Evolutionary conservation across 441 rosid species (phyloP), one percentile per base, ranked within the genome.

Genomic region (Cnidoscolus chayamansa): DNA sequence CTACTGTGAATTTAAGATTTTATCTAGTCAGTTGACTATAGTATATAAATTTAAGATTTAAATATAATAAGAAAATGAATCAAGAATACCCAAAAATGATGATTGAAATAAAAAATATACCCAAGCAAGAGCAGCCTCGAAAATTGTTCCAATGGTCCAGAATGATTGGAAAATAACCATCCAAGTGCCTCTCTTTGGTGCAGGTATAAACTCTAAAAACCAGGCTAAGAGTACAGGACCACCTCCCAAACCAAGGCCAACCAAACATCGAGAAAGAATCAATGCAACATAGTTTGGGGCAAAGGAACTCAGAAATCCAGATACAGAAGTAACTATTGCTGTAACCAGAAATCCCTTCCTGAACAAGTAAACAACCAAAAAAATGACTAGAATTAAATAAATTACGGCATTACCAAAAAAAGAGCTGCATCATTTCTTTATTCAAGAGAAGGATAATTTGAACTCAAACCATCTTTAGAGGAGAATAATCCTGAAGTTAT

Each of bases 201-300:
- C 91, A 71, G 98, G 99, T 70, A 94, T 85, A 82, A 94, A 92
- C 84, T 94, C 99, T 72, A 94, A 81, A 84, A 85, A 92, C 99
- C 98, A 94, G 13, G 99, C 84, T 19, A 81, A 82, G 50, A 94
- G 94, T 57, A 94, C 99, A 65, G 93, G 99, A 50, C 94, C 99
- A 43, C 99, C 98, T 79, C 98, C 99, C 73, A 94, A 70, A 53
- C 99, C 99, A 72, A 94, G 84, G 76, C 99, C 99, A 72, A 92
- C 98, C 55, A 94, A 78, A 74, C 86, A 82, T 40, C 99, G 97
- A 60, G 85, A 80, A 68, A 83, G 56, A 74, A 90, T 58, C 79
- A 94, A 76, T 32, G 79, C 78, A 66, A 53, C 48, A 79, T 90
- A 94, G 77, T 84, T 92, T 5, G 92, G 94, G 66, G 98, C 68